phyloP scores from a whole-genome alignment of 2,329 filamentous ascomycete genomes.

The Clathrospora elynae region DNA sequence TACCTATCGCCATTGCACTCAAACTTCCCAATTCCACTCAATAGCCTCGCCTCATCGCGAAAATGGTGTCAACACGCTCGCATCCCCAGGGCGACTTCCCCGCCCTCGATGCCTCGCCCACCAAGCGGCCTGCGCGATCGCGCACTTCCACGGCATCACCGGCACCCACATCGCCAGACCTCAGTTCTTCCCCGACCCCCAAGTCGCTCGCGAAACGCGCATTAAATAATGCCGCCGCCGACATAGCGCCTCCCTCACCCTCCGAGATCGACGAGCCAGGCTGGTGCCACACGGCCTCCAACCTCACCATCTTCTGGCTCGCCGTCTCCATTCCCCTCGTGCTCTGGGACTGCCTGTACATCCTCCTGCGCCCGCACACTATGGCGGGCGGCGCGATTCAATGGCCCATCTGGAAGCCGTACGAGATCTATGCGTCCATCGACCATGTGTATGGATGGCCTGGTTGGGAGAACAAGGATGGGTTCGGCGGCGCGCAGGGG shows the following conservation, averaged over 20 bases:
- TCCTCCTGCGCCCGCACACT: conserved; percentile 77
- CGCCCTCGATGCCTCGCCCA: conserved; percentile 42
- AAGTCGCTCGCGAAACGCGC: conserved; percentile 33
- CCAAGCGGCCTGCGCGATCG: conserved; percentile 42
- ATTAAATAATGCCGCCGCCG: conserved; percentile 24
- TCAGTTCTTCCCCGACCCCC: conserved; percentile 23
- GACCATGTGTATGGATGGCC: conserved; percentile 84
- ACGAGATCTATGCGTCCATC: conserved; percentile 77
- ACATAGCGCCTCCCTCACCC: conserved; percentile 24
- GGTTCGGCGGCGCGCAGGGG: conserved; percentile 79
- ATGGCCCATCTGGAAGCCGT: conserved; percentile 74
- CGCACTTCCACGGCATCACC: conserved; percentile 44
- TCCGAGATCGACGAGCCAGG: conserved; percentile 24
- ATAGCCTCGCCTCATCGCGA: not conserved
- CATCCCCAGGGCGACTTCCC: conserved; percentile 47
- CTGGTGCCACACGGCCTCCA: conserved; percentile 66
- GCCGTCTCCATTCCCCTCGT: conserved; percentile 76
- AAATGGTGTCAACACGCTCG: conserved; percentile 50
- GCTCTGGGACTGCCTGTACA: conserved; percentile 79
- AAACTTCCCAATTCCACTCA: not conserved
- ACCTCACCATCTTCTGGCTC: conserved; percentile 71
- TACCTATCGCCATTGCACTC: conserved; percentile 1
- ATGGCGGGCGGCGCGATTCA: conserved; percentile 80
- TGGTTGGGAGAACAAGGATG: conserved; percentile 67
- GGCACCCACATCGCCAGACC: conserved; percentile 28